Conservation (phyloP, 805 yeast genomes). For the Starmerella gropengiesseri region DNA sequence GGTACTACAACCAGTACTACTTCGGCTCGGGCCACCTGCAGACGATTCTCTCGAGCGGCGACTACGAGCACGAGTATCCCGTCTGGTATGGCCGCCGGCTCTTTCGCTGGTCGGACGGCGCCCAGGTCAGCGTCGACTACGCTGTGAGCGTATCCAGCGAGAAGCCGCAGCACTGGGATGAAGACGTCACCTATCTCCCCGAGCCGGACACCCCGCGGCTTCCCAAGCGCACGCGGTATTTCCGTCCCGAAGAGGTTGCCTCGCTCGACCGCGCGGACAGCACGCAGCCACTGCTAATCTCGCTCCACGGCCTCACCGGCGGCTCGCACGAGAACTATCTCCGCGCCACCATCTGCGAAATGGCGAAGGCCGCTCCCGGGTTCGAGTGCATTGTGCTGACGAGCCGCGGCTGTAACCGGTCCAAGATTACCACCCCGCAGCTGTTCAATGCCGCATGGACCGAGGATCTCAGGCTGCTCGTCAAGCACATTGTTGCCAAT, state of each 20-base stretch:
- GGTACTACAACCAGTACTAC: constrained; percentile 50
- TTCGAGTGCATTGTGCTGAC: constrained; percentile 64
- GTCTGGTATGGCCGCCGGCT: constrained; percentile 74
- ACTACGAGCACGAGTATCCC: constrained; percentile 40
- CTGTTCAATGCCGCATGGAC: constrained; percentile 64
- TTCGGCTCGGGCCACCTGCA: constrained; percentile 67
- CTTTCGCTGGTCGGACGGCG: constrained; percentile 53
- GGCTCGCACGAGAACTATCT: constrained; percentile 76
- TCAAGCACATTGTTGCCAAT: constrained; percentile 38
- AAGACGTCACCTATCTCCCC: constrained; percentile 27
- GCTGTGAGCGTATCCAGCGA: constrained; percentile 35
- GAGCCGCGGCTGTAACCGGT: constrained; percentile 65
- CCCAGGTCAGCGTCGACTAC: constrained; percentile 66
- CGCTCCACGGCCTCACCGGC: constrained; percentile 71
- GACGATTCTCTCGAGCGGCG: constrained; percentile 57
- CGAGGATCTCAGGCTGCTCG: constrained; percentile 50
- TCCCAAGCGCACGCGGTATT: constrained; percentile 45
- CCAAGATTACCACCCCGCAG: constrained; percentile 55
- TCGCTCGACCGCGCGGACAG: constrained; percentile 27
- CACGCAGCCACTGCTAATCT: constrained; percentile 48
- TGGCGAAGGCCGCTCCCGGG: constrained; percentile 23
- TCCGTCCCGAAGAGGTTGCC: constrained; percentile 38
- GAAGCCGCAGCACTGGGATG: constrained; percentile 29
- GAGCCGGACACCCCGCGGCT: constrained; percentile 29
- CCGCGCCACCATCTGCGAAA: constrained; percentile 41